Evolutionary conservation across 768 basidiomycete genomes (phyloP).

Genomic region (Leccinum truebloodii): DNA sequence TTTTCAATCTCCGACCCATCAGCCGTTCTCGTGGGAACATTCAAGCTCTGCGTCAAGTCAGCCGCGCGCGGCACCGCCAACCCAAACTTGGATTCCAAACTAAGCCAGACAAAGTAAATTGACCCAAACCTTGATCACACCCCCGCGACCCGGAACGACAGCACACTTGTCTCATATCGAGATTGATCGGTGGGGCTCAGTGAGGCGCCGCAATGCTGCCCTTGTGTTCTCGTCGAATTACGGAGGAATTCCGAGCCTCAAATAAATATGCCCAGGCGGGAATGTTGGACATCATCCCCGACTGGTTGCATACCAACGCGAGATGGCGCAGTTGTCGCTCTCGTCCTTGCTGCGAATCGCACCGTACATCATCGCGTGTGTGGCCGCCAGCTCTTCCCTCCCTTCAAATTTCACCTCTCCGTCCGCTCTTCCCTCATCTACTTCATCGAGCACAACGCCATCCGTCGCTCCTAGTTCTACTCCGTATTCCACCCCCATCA

Average conservation of each 20-base stretch:
- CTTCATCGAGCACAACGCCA: not conserved
- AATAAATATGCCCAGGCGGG: not conserved
- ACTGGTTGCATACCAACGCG: too few relatives aligned
- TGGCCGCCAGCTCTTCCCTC: not conserved
- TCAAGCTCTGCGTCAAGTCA: too few relatives aligned
- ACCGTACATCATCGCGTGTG: conserved; percentile 6
- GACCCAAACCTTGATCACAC: too few relatives aligned
- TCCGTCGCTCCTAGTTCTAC: conserved; percentile 8
- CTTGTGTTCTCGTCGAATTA: not conserved
- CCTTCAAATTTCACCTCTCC: not conserved
- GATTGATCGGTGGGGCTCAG: too few relatives aligned
- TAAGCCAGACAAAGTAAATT: too few relatives aligned
- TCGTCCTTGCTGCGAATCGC: conserved; percentile 17
- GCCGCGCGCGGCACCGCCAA: too few relatives aligned
- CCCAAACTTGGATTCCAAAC: too few relatives aligned
- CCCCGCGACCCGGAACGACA: too few relatives aligned
- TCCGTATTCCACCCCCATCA: conserved; percentile 10
- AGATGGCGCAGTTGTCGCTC: conserved; percentile 21
- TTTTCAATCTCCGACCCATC: too few relatives aligned
- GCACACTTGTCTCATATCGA: too few relatives aligned
- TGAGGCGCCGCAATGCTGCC: not conserved
- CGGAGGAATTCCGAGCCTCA: not conserved
- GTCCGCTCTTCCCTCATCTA: too few relatives aligned
- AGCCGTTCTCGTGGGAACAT: too few relatives aligned
- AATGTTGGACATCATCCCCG: not conserved